Conservation (phyloP, 495 filamentous ascomycete species). For the Aspergillus panamensis region DNA sequence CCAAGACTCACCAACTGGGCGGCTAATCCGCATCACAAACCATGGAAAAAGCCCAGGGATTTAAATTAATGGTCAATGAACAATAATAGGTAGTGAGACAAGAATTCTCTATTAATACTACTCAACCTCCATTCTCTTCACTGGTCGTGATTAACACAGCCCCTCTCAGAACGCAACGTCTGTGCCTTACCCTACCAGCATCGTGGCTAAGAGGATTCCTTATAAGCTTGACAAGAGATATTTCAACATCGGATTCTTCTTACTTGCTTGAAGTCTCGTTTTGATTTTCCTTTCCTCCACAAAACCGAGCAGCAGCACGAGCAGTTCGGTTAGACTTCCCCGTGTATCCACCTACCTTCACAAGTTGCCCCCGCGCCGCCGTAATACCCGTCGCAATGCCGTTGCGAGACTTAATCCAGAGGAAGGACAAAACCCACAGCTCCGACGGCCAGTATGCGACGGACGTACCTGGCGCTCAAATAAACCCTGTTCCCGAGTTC, state of each 20-base stretch:
- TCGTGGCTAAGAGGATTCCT: constrained; percentile 2
- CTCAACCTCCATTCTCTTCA: constrained; percentile 3
- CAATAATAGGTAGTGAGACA: constrained; percentile 1
- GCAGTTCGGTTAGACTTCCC: background rate
- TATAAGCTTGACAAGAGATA: background rate
- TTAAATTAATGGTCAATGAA: background rate
- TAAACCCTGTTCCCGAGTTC: constrained; percentile 59
- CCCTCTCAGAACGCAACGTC: constrained; percentile 2
- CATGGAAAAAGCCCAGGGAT: constrained; percentile 9
- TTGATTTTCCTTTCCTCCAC: constrained; percentile 1
- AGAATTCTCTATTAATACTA: constrained; percentile 6
- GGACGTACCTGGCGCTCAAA: constrained; percentile 4
- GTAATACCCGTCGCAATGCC: constrained; percentile 51
- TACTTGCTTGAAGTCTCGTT: background rate
- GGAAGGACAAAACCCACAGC: constrained; percentile 57
- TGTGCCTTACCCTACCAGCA: constrained; percentile 3
- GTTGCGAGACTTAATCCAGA: constrained; percentile 69
- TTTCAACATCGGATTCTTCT: background rate
- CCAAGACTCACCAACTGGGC: constrained; percentile 7
- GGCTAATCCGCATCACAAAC: constrained; percentile 15
- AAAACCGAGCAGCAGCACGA: background rate
- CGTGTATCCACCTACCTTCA: constrained; percentile 8
- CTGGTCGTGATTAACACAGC: constrained; percentile 16
- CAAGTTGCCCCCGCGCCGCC: constrained; percentile 8
- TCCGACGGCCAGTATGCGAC: constrained; percentile 16